A percentile compares a stretch with the other conserved stretches of the same genome.
Conservation (phyloP, 1,284 basidiomycete genomes). For the Puccinia novopanici region DNA sequence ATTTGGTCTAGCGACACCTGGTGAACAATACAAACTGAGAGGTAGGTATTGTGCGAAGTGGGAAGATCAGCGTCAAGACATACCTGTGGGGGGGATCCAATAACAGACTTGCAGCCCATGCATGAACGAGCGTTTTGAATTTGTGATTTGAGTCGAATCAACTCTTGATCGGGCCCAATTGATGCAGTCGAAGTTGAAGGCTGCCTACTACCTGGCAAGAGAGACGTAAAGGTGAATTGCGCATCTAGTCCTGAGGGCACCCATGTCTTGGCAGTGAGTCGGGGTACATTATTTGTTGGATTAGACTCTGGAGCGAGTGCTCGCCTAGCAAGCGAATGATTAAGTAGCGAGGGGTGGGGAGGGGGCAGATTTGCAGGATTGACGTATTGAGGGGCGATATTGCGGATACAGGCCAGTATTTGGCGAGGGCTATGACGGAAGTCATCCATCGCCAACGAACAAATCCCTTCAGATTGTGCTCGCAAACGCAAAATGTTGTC, state of each 20-base stretch:
- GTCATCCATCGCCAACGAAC: slow-evolving; percentile 18
- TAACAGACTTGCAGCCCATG: slow-evolving; percentile 4
- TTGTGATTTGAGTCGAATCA: slow-evolving; percentile 20
- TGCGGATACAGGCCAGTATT: not conserved
- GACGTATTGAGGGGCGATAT: not conserved
- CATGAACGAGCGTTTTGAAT: slow-evolving; percentile 11
- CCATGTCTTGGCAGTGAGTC: not conserved
- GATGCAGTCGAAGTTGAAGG: not conserved
- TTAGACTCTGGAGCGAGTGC: not conserved
- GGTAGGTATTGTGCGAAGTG: not conserved
- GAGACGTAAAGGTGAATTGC: slow-evolving; percentile 26
- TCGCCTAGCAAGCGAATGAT: not conserved
- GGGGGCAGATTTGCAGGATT: not conserved
- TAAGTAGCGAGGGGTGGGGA: not conserved
- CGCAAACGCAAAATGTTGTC: slow-evolving; percentile 34
- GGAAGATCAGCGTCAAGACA: not conserved
- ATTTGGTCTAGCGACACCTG: slow-evolving; percentile 19
- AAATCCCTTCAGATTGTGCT: slow-evolving; percentile 40
- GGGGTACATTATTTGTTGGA: not conserved
- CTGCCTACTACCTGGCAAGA: slow-evolving; percentile 2
- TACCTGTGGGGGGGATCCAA: not conserved
- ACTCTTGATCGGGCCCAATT: slow-evolving; percentile 18
- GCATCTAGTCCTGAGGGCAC: not conserved
- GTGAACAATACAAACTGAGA: not conserved
- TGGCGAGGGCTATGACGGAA: slow-evolving; percentile 11